phyloP scores from a whole-genome alignment of 116 monocot genomes.

The Papilionanthe hybrid region DNA sequence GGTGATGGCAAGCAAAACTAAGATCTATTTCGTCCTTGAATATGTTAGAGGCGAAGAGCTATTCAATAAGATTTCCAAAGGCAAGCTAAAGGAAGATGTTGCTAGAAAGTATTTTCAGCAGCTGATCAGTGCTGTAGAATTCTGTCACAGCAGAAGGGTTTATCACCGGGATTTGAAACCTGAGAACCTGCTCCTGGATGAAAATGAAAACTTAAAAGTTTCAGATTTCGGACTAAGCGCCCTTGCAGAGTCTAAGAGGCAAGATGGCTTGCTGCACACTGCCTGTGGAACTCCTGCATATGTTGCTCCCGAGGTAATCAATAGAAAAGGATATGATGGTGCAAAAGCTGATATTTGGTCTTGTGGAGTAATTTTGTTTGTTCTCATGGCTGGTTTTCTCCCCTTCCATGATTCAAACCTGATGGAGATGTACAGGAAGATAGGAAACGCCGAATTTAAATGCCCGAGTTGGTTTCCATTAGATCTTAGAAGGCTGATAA shows the following conservation, averaged over 20 bases:
- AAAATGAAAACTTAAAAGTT: neutral
- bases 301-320: slow-evolving; percentile 19
- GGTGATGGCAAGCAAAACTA: slow-evolving; percentile 46
- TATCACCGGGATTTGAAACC: slow-evolving; percentile 7
- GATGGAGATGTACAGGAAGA: slow-evolving; percentile 24
- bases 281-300: slow-evolving; percentile 5
- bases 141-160: slow-evolving; percentile 8
- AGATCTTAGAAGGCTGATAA: slow-evolving; percentile 33
- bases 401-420: slow-evolving; percentile 24
- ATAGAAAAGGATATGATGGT: slow-evolving; percentile 25
- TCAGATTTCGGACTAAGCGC: slow-evolving; percentile 9
- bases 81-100: slow-evolving; percentile 5
- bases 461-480: slow-evolving; percentile 38
- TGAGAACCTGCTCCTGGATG: slow-evolving; percentile 4
- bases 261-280: slow-evolving; percentile 8
- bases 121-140: slow-evolving; percentile 8
- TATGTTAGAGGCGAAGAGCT: slow-evolving; percentile 44
- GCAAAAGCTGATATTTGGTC: slow-evolving; percentile 31
- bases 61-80: slow-evolving; percentile 34
- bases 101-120: slow-evolving; percentile 10
- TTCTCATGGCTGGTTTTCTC: slow-evolving; percentile 28
- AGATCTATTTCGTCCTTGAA: slow-evolving; percentile 47
- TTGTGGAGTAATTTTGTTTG: slow-evolving; percentile 24
- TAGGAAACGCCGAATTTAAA: slow-evolving; percentile 31
- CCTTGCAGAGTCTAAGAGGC: neutral